Percentiles rank a stretch among this genome's conserved stretches.
These are phyloP conservation scores for Populus davidiana DNA, from an alignment of 345 rosid species.

Conservation along the genomic window DNA sequence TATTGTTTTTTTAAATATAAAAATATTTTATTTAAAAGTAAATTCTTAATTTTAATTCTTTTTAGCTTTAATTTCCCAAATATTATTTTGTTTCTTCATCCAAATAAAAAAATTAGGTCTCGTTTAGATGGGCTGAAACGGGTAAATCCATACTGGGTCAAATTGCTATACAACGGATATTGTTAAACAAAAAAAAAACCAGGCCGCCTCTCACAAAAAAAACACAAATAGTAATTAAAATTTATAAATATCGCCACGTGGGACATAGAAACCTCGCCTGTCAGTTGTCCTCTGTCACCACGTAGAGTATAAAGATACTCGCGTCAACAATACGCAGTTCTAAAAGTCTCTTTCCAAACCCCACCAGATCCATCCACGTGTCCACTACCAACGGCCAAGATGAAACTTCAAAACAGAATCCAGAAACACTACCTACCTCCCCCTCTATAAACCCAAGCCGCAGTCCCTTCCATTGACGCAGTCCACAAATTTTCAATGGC, in stretches of 20 bases:
- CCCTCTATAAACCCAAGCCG: slow-evolving; percentile 1
- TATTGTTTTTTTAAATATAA: too few relatives aligned
- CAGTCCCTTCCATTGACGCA: not conserved
- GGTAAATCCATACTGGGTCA: not conserved
- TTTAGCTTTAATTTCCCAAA: too few relatives aligned
- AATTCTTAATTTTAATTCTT: too few relatives aligned
- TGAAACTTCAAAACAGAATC: not conserved
- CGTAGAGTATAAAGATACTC: not conserved
- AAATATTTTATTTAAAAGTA: too few relatives aligned
- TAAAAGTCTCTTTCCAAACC: not conserved
- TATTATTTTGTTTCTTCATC: too few relatives aligned
- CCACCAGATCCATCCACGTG: slow-evolving; percentile 1
- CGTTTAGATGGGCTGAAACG: too few relatives aligned
- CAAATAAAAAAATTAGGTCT: too few relatives aligned
- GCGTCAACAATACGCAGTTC: slow-evolving; percentile 7
- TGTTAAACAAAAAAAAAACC: not conserved
- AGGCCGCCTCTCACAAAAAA: not conserved
- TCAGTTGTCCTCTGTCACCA: not conserved
- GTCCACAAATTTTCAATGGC: not conserved
- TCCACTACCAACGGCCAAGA: slow-evolving; percentile 7
- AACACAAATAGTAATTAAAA: too few relatives aligned
- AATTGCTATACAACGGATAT: not conserved
- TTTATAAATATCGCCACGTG: not conserved
- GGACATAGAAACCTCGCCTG: not conserved
- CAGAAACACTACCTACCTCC: not conserved